Base-by-base conservation (phyloP, 352 stramenopile species). In the Phytopythium litorale region DNA sequence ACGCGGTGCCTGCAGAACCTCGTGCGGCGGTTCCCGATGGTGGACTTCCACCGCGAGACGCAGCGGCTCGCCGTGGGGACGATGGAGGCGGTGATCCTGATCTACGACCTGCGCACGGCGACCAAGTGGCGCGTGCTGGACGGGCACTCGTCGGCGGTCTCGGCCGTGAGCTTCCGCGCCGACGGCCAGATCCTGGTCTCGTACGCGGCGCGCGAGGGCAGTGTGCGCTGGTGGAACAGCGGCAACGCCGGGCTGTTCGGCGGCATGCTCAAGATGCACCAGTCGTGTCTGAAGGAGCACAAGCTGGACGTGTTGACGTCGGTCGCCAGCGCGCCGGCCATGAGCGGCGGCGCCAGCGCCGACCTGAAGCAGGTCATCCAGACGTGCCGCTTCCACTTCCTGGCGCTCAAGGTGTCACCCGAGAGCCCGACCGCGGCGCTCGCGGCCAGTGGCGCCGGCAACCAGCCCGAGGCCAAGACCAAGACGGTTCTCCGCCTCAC, bases 81-180 rank as follows among this genome's bases (percentile, higher is more conserved):
- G 9, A 92, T 96, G 81, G 88, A 96, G 9, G 85, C 86, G 2
- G 86, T 94, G 46, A 94, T 96, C 48, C 57, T 96, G 33, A 92
- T 96, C 51, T 96, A 95, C 66, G 88, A 96, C 61, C 60, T 96
- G 5, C 78, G 88, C 12, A 96, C 86, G 0, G 86, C 87, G 3
- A 96, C 85, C 21, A 96, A 96, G 61, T 96, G 88, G 88, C 81
- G 87, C 7, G 87, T 96, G 18, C 58, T 96, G 7, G 85, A 96
- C 28, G 88, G 88, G 18, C 88, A 96, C 59, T 64, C 73, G 0
- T 88, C 79, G 0, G 81, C 84, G 0, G 63, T 96, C 13, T 93
- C 85, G 1, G 87, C 87, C 0, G 66, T 95, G 33, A 64, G 68
- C 9, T 94, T 96, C 58, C 83, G 86, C 15, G 56, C 52, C 1